Evolutionary conservation across 345 rosid genomes (phyloP).

Genomic region (Sonneratia caseolaris): DNA sequence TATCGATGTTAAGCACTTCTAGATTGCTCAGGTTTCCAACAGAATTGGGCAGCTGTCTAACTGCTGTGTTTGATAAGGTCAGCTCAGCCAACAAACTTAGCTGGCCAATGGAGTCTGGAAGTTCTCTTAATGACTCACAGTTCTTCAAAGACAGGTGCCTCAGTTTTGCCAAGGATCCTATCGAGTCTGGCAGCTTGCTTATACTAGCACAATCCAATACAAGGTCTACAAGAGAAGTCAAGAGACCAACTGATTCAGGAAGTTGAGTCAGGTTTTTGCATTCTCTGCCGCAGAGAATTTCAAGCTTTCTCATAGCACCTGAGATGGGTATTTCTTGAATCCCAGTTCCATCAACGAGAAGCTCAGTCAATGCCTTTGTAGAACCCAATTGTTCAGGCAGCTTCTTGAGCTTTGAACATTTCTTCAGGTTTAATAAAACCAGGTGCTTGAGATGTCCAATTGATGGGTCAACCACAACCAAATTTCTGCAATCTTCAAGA

Average conservation of each 20-base stretch:
- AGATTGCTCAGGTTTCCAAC: neutral
- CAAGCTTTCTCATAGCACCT: neutral
- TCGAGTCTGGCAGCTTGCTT: neutral
- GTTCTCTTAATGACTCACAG: neutral
- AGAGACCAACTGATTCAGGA: neutral
- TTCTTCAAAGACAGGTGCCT: neutral
- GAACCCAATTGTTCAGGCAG: neutral
- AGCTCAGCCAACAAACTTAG: neutral
- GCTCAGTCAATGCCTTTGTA: neutral
- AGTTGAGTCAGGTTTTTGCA: neutral
- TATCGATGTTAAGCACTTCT: neutral
- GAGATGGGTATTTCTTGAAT: neutral
- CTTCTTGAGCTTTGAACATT: rapidly evolving
- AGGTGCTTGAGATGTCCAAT: neutral
- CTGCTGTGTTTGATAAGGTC: neutral
- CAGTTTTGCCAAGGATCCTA: neutral
- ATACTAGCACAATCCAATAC: neutral
- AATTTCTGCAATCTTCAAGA: neutral
- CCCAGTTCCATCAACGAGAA: neutral
- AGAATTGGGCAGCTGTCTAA: neutral
- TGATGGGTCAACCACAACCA: neutral
- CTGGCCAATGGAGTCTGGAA: neutral
- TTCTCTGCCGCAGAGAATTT: neutral
- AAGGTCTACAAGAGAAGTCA: neutral
- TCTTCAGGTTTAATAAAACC: neutral